phyloP scores from a whole-genome alignment of 768 basidiomycete genomes.

The Pleurotus pulmonarius region DNA sequence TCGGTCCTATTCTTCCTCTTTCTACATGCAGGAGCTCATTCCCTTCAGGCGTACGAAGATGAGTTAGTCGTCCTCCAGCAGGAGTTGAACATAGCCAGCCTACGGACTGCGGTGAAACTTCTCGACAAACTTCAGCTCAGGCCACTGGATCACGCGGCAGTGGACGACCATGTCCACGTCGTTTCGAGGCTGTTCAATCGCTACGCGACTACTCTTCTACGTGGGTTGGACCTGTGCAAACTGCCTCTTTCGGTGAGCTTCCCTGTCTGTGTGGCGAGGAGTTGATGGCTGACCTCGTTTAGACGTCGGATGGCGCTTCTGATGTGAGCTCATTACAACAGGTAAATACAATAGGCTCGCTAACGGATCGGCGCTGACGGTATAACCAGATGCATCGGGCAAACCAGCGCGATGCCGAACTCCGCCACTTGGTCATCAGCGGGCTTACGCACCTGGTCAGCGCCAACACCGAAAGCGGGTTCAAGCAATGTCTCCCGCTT shows the following conservation, averaged over 20 bases:
- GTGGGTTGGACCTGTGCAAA: conserved; percentile 53
- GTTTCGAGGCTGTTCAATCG: conserved; percentile 78
- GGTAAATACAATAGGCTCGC: conserved; percentile 22
- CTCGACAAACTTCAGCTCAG: conserved; percentile 72
- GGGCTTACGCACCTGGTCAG: conserved; percentile 79
- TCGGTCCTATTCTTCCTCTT: conserved; percentile 25
- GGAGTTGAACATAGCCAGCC: conserved; percentile 71
- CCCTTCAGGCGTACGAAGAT: conserved; percentile 28
- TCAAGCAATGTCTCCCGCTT: conserved; percentile 81
- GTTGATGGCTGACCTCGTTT: not conserved
- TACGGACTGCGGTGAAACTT: conserved; percentile 72
- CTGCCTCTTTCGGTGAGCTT: conserved; percentile 39
- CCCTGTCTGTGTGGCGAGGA: too few species aligned
- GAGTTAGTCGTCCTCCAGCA: conserved; percentile 36
- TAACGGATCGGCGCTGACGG: not conserved
- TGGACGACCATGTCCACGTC: conserved; percentile 64
- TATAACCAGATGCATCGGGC: conserved; percentile 33
- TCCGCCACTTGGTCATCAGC: conserved; percentile 74
- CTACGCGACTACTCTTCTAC: conserved; percentile 65
- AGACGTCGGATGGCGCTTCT: conserved; percentile 48
- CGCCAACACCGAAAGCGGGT: conserved; percentile 82
- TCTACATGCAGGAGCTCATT: not conserved
- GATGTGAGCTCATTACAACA: conserved; percentile 45
- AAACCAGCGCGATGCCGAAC: conserved; percentile 52
- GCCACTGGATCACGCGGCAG: conserved; percentile 46